Evolutionary conservation across 345 rosid genomes (phyloP), one percentile per base, ranked within the genome.

Genomic region (Eutrema yunnanense): DNA sequence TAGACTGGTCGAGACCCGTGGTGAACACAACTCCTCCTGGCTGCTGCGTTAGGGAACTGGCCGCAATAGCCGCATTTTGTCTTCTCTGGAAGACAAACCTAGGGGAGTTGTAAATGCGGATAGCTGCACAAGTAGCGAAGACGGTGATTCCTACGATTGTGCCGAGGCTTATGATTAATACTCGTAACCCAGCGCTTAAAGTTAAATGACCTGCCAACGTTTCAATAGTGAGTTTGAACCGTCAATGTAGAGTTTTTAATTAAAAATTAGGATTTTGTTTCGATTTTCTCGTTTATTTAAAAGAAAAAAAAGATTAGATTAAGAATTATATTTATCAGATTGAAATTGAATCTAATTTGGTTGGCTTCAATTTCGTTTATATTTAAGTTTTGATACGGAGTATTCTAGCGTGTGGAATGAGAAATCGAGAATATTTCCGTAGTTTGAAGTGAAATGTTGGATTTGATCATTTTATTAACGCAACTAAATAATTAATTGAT

Each of bases 1-100:
- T 84, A 52, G 84, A 71, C 40, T 84, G 90, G 32, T 88, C 95
- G 60, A 90, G 76, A 10, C 95, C 95, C 46, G 46, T 67, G 7
- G 30, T 44, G 14, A 41, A 14, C 12, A 49, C 8, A 40, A 36
- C 12, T 0, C 73, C 79, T 16, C 69, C 79, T 16, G 81, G 84
- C 6, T 65, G 29, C 44, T 75, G 73, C 3, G 59, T 2, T 44
- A 58, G 61, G 0, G 76, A 57, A 50, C 67, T 19, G 2, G 69
- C 34, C 8, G 34, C 40, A 6, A 51, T 12, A 63, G 37, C 65
- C 33, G 29, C 63, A 55, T 51, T 30, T 2, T n/a, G 8, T 27
- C 7, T 49, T 50, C 69, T 43, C 3, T 6, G n/a, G 4, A 13
- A 33, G 6, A n/a, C 12, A 2, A 69, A 12, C 36, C 75, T 67